A percentile compares a stretch with the other conserved stretches of the same genome.
Conservation (phyloP, 139 green algal genomes). For the Chlorella sp. region DNA sequence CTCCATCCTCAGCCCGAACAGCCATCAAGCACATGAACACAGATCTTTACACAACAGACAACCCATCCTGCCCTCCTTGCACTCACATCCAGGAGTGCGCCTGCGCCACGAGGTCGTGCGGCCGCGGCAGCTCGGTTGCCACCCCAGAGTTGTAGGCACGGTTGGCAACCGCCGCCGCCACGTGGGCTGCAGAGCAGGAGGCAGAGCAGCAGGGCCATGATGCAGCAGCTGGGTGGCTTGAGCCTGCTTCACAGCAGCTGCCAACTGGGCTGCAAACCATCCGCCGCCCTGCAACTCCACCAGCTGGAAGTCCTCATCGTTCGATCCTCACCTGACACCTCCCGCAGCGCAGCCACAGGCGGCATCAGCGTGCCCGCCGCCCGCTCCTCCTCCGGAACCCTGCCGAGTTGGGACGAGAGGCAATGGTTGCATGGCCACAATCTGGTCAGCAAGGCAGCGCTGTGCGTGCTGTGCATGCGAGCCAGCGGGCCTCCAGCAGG, state of each 20-base stretch:
- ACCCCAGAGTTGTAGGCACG: conserved; percentile 79
- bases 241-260: background rate
- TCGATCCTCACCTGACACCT: conserved; percentile 62
- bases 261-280: too few relatives aligned
- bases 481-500: too few relatives aligned
- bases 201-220: background rate
- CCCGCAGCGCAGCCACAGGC: conserved; percentile 46
- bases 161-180: conserved; percentile 74
- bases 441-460: too few relatives aligned
- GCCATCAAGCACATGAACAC: too few relatives aligned
- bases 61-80: too few relatives aligned
- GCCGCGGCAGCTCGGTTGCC: conserved; percentile 85
- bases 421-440: too few relatives aligned
- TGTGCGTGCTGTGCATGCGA: too few relatives aligned
- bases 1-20: too few relatives aligned
- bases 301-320: too few relatives aligned
- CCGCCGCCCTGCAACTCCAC: too few relatives aligned
- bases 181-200: conserved; percentile 23
- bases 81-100: conserved; percentile 25
- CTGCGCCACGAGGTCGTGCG: conserved; percentile 74
- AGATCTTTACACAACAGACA: too few relatives aligned
- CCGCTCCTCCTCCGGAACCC: conserved; percentile 72
- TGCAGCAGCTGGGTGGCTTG: background rate
- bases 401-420: background rate
- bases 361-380: conserved; percentile 66